phyloP scores from a whole-genome alignment of 129 eudicot species.

The Flaveria trinervia region DNA sequence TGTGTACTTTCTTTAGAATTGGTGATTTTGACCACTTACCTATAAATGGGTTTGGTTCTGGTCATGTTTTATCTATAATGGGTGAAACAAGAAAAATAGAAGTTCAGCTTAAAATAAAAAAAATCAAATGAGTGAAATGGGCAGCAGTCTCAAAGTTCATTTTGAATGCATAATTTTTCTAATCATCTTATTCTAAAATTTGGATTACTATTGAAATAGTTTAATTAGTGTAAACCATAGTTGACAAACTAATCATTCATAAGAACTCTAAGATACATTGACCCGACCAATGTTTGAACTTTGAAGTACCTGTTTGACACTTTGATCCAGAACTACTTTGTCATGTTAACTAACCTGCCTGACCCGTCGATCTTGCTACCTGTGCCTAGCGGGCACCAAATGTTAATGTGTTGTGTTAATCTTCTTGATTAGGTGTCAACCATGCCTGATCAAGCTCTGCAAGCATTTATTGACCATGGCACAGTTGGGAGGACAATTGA shows the following conservation, averaged over 20 bases:
- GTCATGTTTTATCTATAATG: not conserved
- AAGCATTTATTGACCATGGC: slow-evolving; percentile 93
- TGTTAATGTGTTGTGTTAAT: slow-evolving; percentile 10
- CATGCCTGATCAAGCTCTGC: slow-evolving; percentile 98
- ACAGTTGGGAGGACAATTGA: slow-evolving; percentile 87
- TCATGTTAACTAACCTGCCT: not conserved
- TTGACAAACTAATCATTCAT: not conserved
- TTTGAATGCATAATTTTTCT: not conserved
- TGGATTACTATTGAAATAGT: not conserved
- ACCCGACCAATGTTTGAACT: not conserved
- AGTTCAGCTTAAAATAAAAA: not conserved
- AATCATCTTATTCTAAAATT: not conserved
- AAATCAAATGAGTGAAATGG: not conserved
- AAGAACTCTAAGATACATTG: not conserved
- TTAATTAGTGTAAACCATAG: not conserved
- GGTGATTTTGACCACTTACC: not conserved
- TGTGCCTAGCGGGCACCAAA: not conserved
- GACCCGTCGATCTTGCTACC: slow-evolving; percentile 11
- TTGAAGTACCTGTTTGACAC: not conserved
- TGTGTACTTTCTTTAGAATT: not conserved
- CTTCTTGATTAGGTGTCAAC: slow-evolving; percentile 72
- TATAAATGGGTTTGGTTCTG: not conserved
- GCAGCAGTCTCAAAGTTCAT: not conserved
- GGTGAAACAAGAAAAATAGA: not conserved
- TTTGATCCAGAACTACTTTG: not conserved